Evolutionary conservation across 306 rosid species (phyloP).

Genomic region (Arachis hypogaea): DNA sequence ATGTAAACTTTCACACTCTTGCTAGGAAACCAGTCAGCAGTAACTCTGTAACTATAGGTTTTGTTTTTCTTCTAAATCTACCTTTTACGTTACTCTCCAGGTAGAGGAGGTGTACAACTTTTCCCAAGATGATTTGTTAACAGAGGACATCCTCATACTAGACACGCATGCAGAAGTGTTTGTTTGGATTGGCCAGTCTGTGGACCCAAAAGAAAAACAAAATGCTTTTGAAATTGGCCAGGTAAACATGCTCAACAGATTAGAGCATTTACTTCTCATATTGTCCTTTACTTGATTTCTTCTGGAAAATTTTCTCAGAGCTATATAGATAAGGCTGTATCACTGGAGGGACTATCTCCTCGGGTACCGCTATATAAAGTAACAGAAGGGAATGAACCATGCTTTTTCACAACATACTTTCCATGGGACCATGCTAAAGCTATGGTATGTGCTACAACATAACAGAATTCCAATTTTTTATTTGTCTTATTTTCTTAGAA

Average conservation of each 20-base stretch:
- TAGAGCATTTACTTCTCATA: constrained; percentile 4
- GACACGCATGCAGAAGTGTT: constrained; percentile 98
- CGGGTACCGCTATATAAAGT: constrained; percentile 85
- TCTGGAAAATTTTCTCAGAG: constrained; percentile 54
- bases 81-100: constrained; percentile 52
- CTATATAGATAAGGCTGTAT: constrained; percentile 83
- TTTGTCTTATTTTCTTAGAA: constrained; percentile 21
- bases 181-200: constrained; percentile 94
- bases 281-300: constrained; percentile 26
- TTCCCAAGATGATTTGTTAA: constrained; percentile 90
- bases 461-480: constrained; percentile 21
- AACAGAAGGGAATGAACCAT: constrained; percentile 95
- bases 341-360: constrained; percentile 85
- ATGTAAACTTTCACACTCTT: constrained; percentile 28
- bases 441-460: constrained; percentile 58
- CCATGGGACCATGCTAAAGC: constrained; percentile 91
- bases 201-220: constrained; percentile 88
- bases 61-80: constrained; percentile 37
- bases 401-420: constrained; percentile 94
- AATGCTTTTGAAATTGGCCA: constrained; percentile 80
- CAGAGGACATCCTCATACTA: constrained; percentile 91
- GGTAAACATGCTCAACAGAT: constrained; percentile 54
- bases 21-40: constrained; percentile 33
- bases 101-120: constrained; percentile 90
- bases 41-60: constrained; percentile 25